A percentile compares a stretch with the other conserved stretches of the same genome.
Evolutionary conservation across 441 rosid species (phyloP).

Genomic region (Populus trichocarpa): DNA sequence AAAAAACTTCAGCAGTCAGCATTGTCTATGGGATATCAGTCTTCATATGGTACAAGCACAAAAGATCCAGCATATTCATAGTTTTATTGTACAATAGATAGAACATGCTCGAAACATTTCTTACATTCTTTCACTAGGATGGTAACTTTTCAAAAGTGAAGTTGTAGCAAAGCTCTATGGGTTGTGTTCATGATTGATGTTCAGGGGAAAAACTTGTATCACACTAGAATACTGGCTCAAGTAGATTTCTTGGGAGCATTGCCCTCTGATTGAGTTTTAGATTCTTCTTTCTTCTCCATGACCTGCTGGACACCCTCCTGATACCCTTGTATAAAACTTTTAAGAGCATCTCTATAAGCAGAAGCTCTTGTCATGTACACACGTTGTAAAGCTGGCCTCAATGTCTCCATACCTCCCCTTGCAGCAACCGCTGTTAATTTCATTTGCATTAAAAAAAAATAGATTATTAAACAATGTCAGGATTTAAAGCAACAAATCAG

Average conservation of each 20-base stretch:
- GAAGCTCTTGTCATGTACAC: constrained; percentile 87
- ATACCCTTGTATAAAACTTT: constrained; percentile 75
- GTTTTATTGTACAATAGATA: neutral
- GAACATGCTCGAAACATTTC: neutral
- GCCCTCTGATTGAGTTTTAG: constrained; percentile 35
- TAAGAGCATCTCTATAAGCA: constrained; percentile 74
- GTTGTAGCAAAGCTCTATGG: neutral
- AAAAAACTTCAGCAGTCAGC: neutral
- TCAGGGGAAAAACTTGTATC: constrained; percentile 9
- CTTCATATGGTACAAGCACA: neutral
- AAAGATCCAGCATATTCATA: neutral
- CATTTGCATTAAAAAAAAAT: constrained; percentile 6
- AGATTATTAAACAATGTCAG: constrained; percentile 1
- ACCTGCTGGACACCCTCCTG: constrained; percentile 79
- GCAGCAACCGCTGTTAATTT: constrained; percentile 71
- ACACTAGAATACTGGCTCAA: constrained; percentile 17
- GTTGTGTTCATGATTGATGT: constrained; percentile 1
- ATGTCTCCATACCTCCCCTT: constrained; percentile 90
- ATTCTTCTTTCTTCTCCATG: constrained; percentile 55
- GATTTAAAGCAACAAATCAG: constrained; percentile 3
- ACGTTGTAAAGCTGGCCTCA: constrained; percentile 85
- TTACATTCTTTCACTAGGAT: neutral
- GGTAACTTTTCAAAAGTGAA: neutral
- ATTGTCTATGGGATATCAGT: neutral
- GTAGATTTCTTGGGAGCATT: constrained; percentile 36